A percentile compares a stretch with the other conserved stretches of the same genome.
phyloP scores from a whole-genome alignment of 805 yeast species.

The Nakazawaea ishiwadae region DNA sequence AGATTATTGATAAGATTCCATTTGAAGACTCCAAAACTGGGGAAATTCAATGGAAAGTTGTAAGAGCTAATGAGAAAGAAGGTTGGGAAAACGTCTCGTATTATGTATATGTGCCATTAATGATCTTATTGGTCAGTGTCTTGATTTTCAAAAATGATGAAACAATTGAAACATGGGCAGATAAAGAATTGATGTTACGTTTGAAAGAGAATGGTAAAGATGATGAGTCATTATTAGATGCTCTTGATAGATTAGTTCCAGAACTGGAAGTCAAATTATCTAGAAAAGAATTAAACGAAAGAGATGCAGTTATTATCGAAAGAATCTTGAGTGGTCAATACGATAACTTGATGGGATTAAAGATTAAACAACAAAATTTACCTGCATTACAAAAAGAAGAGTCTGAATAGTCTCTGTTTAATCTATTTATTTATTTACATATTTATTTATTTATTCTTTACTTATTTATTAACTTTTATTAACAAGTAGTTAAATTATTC shows the following conservation, averaged over 20 bases:
- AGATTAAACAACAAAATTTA: constrained; percentile 32
- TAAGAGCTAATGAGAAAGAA: constrained; percentile 71
- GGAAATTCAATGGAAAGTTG: constrained; percentile 71
- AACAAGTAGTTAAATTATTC: too few relatives aligned
- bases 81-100: constrained; percentile 82
- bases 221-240: constrained; percentile 47
- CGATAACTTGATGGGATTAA: constrained; percentile 61
- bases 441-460: constrained; percentile 9
- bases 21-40: constrained; percentile 77
- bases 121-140: constrained; percentile 49
- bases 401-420: neutral
- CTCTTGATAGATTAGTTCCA: constrained; percentile 31
- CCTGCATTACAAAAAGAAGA: neutral
- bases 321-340: constrained; percentile 81
- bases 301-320: constrained; percentile 77
- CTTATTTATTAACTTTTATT: constrained; percentile 1
- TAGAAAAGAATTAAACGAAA: constrained; percentile 51
- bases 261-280: constrained; percentile 46
- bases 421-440: constrained; percentile 6
- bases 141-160: constrained; percentile 47
- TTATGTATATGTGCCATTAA: constrained; percentile 67
- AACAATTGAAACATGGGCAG: constrained; percentile 69
- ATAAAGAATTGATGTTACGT: constrained; percentile 74
- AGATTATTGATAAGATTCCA: constrained; percentile 79
- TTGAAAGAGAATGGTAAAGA: constrained; percentile 59